These are phyloP conservation scores for Neonectria magnoliae DNA, from an alignment of 2,329 filamentous ascomycete species.

Conservation along the genomic window DNA sequence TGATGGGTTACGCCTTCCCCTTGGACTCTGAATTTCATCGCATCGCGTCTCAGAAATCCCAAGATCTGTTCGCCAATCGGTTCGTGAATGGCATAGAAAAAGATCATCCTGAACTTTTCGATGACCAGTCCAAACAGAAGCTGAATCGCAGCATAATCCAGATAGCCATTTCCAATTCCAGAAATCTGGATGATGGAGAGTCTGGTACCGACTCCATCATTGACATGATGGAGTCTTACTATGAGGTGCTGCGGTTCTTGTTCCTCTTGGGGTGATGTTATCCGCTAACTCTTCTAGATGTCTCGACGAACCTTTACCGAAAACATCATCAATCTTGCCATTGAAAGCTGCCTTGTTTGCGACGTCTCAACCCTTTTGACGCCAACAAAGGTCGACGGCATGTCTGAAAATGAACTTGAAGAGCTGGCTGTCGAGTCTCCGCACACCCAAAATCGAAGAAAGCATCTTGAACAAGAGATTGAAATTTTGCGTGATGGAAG, in stretches of 20 bases:
- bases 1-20: conserved; percentile 40
- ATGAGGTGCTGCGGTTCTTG: conserved; percentile 46
- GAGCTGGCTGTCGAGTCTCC: conserved; percentile 25
- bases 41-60: conserved; percentile 5
- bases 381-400: conserved; percentile 44
- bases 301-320: conserved; percentile 57
- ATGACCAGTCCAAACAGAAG: not conserved
- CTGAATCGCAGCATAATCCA: conserved; percentile 15
- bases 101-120: conserved; percentile 37
- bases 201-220: conserved; percentile 53
- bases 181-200: conserved; percentile 34
- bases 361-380: conserved; percentile 55
- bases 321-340: conserved; percentile 58
- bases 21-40: conserved; percentile 46
- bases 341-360: conserved; percentile 59
- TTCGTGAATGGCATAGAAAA: conserved; percentile 21
- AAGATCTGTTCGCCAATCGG: conserved; percentile 25
- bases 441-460: conserved; percentile 12
- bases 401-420: conserved; percentile 22
- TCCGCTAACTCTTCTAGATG: conserved; percentile 44
- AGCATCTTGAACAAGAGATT: conserved; percentile 22
- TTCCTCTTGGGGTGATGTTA: not conserved
- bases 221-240: conserved; percentile 57
- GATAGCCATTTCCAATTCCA: conserved; percentile 8
- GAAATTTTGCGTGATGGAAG: conserved; percentile 22